These are phyloP conservation scores for Sclerotinia borealis DNA, from an alignment of 2,329 filamentous ascomycete species.

Conservation along the genomic window DNA sequence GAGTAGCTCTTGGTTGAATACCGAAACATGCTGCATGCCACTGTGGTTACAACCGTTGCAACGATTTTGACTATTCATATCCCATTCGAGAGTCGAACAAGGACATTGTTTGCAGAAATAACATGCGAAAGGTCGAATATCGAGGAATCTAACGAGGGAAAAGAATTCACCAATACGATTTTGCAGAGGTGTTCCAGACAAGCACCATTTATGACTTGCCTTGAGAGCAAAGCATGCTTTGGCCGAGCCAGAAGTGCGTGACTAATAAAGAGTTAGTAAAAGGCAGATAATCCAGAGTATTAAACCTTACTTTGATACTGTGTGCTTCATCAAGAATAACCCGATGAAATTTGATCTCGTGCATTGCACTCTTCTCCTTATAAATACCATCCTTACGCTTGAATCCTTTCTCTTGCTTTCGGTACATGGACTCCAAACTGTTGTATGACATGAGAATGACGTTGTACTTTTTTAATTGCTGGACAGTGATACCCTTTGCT, in stretches of 20 bases:
- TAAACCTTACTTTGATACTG: constrained; percentile 67
- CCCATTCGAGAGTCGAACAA: constrained; percentile 81
- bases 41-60: constrained; percentile 63
- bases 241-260: constrained; percentile 81
- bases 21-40: constrained; percentile 56
- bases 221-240: constrained; percentile 91
- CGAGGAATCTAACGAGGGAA: constrained; percentile 85
- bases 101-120: constrained; percentile 88
- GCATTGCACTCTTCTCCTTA: constrained; percentile 75
- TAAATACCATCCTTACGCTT: constrained; percentile 71
- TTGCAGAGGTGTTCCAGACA: constrained; percentile 91
- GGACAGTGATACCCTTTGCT: constrained; percentile 67
- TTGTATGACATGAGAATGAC: constrained; percentile 98
- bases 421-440: constrained; percentile 82
- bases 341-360: constrained; percentile 81
- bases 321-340: constrained; percentile 93
- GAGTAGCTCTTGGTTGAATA: constrained; percentile 92
- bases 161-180: constrained; percentile 98
- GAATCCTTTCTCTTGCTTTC: constrained; percentile 89
- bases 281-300: neutral
- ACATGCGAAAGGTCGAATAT: constrained; percentile 81
- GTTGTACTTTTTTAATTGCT: constrained; percentile 75
- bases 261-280: constrained; percentile 37
- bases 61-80: constrained; percentile 62
- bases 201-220: constrained; percentile 87